phyloP scores from a whole-genome alignment of 345 rosid species.

The Litchi chinensis region DNA sequence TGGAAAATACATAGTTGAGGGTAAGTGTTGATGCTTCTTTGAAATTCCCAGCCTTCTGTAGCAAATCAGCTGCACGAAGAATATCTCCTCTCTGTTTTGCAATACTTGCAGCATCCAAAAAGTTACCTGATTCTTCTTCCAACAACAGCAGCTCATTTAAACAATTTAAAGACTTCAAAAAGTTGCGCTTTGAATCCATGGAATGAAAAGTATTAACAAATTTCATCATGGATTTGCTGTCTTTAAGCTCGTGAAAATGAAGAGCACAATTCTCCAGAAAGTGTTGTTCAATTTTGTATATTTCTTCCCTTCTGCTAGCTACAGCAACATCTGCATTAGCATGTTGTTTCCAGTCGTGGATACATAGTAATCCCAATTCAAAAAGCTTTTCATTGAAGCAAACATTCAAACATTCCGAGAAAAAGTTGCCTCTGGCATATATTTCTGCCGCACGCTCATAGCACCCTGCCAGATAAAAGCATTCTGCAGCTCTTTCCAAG shows the following conservation, averaged over 20 bases:
- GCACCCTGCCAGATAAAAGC: conserved; percentile 37
- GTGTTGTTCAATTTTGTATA: conserved; percentile 32
- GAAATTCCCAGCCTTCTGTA: conserved; percentile 32
- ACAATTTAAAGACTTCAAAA: conserved; percentile 30
- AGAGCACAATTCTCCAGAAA: conserved; percentile 42
- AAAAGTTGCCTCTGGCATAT: conserved; percentile 34
- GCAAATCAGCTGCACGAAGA: conserved; percentile 36
- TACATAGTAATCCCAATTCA: conserved; percentile 38
- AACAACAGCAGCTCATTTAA: conserved; percentile 39
- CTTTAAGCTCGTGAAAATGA: conserved; percentile 29
- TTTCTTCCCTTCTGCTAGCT: conserved; percentile 11
- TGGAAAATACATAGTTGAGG: conserved; percentile 34
- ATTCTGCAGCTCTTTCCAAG: conserved; percentile 43
- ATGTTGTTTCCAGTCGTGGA: conserved; percentile 35
- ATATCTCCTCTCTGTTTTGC: conserved; percentile 43
- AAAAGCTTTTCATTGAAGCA: conserved; percentile 44
- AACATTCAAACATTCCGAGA: conserved; percentile 36
- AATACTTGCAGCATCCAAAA: conserved; percentile 38
- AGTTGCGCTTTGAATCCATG: conserved; percentile 21
- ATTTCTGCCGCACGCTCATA: conserved; percentile 38
- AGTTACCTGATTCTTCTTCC: conserved; percentile 42
- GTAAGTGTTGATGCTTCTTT: conserved; percentile 35
- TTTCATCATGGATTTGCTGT: conserved; percentile 31
- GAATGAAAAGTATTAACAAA: conserved; percentile 33
- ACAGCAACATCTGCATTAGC: neutral